A percentile compares a stretch with the other conserved stretches of the same genome.
These are phyloP conservation scores for Alternaria hordeiaustralica DNA, from an alignment of 2,329 filamentous ascomycete genomes.

Conservation along the genomic window DNA sequence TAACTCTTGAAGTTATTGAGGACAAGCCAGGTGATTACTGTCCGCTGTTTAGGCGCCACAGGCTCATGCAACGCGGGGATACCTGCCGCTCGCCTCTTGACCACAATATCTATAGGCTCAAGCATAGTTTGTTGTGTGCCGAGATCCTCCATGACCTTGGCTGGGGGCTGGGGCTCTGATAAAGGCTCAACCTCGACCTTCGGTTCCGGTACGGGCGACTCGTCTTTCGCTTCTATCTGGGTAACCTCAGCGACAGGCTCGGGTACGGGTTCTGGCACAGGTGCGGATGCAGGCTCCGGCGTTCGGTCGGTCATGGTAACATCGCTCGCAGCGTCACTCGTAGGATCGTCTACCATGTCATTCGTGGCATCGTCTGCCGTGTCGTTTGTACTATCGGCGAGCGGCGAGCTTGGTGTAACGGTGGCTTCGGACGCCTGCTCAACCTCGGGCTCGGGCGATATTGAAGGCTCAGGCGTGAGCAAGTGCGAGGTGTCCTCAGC, in stretches of 20 bases:
- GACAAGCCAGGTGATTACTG: slow-evolving; percentile 90
- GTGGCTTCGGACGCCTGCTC: slow-evolving; percentile 54
- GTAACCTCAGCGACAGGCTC: slow-evolving; percentile 72
- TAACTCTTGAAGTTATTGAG: slow-evolving; percentile 99
- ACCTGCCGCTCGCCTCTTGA: slow-evolving; percentile 77
- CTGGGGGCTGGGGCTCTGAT: slow-evolving; percentile 46
- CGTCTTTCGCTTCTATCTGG: slow-evolving; percentile 69
- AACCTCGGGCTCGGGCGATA: slow-evolving; percentile 59
- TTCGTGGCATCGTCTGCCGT: slow-evolving; percentile 33
- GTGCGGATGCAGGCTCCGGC: slow-evolving; percentile 36
- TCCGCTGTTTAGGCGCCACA: slow-evolving; percentile 78
- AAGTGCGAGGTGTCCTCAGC: slow-evolving; percentile 50
- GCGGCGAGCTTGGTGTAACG: slow-evolving; percentile 56
- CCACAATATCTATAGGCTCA: slow-evolving; percentile 90
- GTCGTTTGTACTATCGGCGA: slow-evolving; percentile 73
- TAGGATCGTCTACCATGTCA: slow-evolving; percentile 64
- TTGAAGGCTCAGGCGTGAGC: slow-evolving; percentile 59
- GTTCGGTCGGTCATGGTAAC: slow-evolving; percentile 66
- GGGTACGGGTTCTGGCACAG: slow-evolving; percentile 42
- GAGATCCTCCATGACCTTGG: slow-evolving; percentile 67
- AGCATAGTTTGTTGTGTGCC: slow-evolving; percentile 78
- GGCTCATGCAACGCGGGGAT: slow-evolving; percentile 72
- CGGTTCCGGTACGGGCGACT: slow-evolving; percentile 23
- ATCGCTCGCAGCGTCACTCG: slow-evolving; percentile 68
- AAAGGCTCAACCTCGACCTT: slow-evolving; percentile 37